phyloP scores from a whole-genome alignment of 2,329 filamentous ascomycete species.

The Hirsutella thompsonii region DNA sequence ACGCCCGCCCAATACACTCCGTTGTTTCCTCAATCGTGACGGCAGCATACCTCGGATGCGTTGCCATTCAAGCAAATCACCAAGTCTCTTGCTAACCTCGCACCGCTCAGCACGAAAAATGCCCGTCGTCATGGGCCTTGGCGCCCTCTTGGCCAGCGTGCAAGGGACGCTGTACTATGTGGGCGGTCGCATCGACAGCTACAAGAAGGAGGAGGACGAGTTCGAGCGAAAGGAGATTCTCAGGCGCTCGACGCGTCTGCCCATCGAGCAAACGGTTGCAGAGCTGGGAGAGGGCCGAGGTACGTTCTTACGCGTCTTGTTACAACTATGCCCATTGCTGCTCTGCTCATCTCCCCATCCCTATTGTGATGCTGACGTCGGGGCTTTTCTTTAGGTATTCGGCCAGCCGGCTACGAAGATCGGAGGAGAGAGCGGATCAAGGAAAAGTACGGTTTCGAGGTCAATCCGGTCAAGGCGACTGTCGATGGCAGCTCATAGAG shows the following conservation, averaged over 20 bases:
- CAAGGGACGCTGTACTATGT: conserved; percentile 57
- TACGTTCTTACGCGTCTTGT: conserved; percentile 25
- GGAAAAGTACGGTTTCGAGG: conserved; percentile 79
- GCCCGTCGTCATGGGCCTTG: conserved; percentile 58
- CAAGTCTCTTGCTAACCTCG: not conserved
- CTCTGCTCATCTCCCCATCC: too few species aligned
- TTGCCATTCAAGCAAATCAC: not conserved
- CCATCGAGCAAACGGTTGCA: conserved; percentile 65
- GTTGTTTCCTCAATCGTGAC: not conserved
- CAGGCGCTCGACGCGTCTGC: conserved; percentile 60
- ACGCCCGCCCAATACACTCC: conserved; percentile 20
- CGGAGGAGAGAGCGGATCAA: conserved; percentile 68
- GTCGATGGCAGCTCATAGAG: conserved; percentile 29
- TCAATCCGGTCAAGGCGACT: conserved; percentile 49
- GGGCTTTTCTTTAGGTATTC: conserved; percentile 46
- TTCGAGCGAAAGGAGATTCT: conserved; percentile 64
- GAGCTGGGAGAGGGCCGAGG: conserved; percentile 81
- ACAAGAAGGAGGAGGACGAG: conserved; percentile 49
- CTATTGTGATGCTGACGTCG: not conserved
- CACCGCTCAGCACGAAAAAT: conserved; percentile 33
- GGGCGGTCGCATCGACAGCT: conserved; percentile 42
- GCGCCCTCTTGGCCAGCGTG: conserved; percentile 38
- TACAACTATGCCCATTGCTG: not conserved
- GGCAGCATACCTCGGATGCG: not conserved
- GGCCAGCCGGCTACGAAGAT: conserved; percentile 72